Percentiles rank a stretch among this genome's conserved stretches.
phyloP scores from a whole-genome alignment of 2,329 filamentous ascomycete genomes.

The Fusarium sulawesiense region DNA sequence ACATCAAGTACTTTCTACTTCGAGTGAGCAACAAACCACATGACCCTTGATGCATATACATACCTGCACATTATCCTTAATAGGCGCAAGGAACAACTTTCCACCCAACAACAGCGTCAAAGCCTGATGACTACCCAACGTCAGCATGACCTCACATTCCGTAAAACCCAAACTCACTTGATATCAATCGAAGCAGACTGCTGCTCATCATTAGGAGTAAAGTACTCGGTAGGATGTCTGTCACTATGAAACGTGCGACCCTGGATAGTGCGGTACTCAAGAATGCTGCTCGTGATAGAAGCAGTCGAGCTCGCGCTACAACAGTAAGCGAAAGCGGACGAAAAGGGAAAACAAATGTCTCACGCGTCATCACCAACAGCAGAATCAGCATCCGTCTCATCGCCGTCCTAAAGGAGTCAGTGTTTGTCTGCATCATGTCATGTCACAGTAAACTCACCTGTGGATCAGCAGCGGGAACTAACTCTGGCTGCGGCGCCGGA shows the following conservation, averaged over 20 bases:
- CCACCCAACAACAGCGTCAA: conserved; percentile 33
- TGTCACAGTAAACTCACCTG: conserved; percentile 13
- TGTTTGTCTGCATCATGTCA: background rate
- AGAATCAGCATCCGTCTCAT: conserved; percentile 29
- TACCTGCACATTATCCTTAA: conserved; percentile 34
- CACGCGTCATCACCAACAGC: conserved; percentile 34
- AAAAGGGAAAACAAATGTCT: background rate
- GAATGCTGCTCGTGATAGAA: conserved; percentile 39
- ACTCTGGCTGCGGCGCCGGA: conserved; percentile 28
- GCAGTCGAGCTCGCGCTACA: conserved; percentile 41
- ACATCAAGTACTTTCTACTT: conserved; percentile 40
- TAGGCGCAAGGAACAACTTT: conserved; percentile 36
- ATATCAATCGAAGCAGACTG: conserved; percentile 43
- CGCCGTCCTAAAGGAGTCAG: conserved; percentile 6
- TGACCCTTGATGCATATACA: background rate
- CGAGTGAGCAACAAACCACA: background rate
- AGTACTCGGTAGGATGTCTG: conserved; percentile 39
- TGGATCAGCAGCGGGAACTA: conserved; percentile 36
- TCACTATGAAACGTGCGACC: conserved; percentile 43
- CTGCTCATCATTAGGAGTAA: conserved; percentile 43
- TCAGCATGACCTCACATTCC: background rate
- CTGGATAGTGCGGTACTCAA: conserved; percentile 41
- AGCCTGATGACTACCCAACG: conserved; percentile 34
- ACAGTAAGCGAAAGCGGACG: background rate
- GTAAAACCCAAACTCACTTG: conserved; percentile 11